Conservation (phyloP, 306 rosid genomes). For the Delonix regia region DNA sequence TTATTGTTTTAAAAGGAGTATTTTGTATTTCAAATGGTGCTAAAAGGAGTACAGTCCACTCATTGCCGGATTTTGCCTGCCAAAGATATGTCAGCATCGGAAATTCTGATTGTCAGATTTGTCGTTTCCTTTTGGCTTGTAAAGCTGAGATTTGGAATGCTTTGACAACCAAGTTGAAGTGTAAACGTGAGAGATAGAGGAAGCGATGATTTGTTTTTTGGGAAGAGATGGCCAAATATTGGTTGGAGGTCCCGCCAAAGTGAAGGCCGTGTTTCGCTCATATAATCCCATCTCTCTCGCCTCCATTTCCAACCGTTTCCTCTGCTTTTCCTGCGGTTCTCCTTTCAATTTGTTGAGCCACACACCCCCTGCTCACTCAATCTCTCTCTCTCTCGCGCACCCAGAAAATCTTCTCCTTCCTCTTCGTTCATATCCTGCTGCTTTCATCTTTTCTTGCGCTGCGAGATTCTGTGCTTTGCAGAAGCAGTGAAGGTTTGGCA, state of each 20-base stretch:
- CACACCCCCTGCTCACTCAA: background rate
- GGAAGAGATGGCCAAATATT: background rate
- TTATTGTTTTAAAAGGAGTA: background rate
- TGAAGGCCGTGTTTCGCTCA: slow-evolving; percentile 29
- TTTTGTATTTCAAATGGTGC: too few species aligned
- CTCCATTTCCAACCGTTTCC: slow-evolving; percentile 19
- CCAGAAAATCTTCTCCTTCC: background rate
- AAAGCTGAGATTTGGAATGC: slow-evolving; percentile 21
- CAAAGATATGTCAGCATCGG: background rate
- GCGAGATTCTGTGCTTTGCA: background rate
- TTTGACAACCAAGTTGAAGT: slow-evolving; percentile 22
- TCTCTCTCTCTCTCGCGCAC: background rate
- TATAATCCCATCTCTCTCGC: slow-evolving; percentile 21
- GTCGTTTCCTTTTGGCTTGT: slow-evolving; percentile 20
- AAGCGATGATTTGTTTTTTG: background rate
- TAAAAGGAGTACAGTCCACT: too few species aligned
- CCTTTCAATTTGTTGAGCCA: slow-evolving; percentile 48
- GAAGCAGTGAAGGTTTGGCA: slow-evolving; percentile 38
- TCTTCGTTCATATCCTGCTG: background rate
- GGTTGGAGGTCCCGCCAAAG: slow-evolving; percentile 13
- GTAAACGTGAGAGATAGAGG: background rate
- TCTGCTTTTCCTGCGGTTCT: slow-evolving; percentile 39
- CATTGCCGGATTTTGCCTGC: slow-evolving; percentile 8
- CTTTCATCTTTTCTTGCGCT: slow-evolving; percentile 27
- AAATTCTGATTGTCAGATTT: background rate